Evolutionary conservation across 805 yeast genomes (phyloP).

Genomic region (Priceomyces fermenticarens): DNA sequence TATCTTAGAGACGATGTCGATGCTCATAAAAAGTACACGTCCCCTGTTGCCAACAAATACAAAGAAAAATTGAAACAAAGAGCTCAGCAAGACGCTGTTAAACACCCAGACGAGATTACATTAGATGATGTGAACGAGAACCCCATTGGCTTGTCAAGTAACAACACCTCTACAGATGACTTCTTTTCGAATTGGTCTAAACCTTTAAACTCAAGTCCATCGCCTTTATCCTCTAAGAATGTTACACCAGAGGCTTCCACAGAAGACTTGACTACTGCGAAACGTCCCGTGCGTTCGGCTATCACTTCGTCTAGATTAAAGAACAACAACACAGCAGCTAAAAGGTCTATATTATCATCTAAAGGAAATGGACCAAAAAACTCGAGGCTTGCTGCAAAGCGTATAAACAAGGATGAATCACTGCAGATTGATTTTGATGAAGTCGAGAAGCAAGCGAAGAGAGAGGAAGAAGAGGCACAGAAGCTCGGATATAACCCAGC

Average conservation of each 20-base stretch:
- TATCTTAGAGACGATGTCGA: slow-evolving; percentile 51
- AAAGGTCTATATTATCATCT: slow-evolving; percentile 44
- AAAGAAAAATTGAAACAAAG: slow-evolving; percentile 73
- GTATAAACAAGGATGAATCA: slow-evolving; percentile 42
- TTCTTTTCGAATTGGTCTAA: slow-evolving; percentile 92
- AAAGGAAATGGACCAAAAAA: slow-evolving; percentile 52
- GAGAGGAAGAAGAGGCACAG: slow-evolving; percentile 71
- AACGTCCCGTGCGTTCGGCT: slow-evolving; percentile 17
- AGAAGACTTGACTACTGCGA: slow-evolving; percentile 29
- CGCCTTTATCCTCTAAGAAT: slow-evolving; percentile 47
- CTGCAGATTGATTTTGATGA: slow-evolving; percentile 57
- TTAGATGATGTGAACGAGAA: slow-evolving; percentile 46
- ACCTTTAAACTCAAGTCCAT: slow-evolving; percentile 55
- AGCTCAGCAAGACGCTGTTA: slow-evolving; percentile 61
- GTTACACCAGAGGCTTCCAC: slow-evolving; percentile 41
- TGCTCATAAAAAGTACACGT: slow-evolving; percentile 75
- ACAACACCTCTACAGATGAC: slow-evolving; percentile 62
- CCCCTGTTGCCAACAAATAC: slow-evolving; percentile 76
- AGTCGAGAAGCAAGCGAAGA: slow-evolving; percentile 72
- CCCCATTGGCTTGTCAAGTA: slow-evolving; percentile 25
- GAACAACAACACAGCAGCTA: slow-evolving; percentile 15
- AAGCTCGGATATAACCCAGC: slow-evolving; percentile 50
- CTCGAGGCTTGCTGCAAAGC: slow-evolving; percentile 56
- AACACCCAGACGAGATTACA: slow-evolving; percentile 72
- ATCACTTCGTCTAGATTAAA: slow-evolving; percentile 15